A percentile compares a stretch with the other conserved stretches of the same genome.
Evolutionary conservation across 108 stramenopile species (phyloP).

Genomic region (Cyclotella cryptica): DNA sequence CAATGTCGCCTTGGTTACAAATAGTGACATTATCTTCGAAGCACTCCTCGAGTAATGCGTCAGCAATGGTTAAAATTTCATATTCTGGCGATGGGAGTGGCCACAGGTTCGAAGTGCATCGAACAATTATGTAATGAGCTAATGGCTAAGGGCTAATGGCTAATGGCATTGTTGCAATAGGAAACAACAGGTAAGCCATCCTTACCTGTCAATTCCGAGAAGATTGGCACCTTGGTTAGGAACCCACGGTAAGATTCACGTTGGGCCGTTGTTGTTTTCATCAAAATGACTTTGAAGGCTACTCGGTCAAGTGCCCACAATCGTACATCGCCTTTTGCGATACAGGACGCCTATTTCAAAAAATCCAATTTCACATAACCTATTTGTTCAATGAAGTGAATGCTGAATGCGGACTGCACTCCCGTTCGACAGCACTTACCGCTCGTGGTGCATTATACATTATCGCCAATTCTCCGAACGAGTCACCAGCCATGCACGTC

Average conservation of each 20-base stretch:
- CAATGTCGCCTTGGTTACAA: conserved; percentile 61
- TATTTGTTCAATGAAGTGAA: not conserved
- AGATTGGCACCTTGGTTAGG: conserved; percentile 27
- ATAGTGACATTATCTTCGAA: conserved; percentile 53
- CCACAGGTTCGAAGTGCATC: no score
- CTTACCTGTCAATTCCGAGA: conserved; percentile 21
- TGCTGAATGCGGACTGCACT: not conserved
- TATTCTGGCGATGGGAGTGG: conserved; percentile 1
- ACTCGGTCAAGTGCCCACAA: conserved; percentile 52
- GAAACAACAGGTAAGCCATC: no score
- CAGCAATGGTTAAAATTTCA: conserved; percentile 48
- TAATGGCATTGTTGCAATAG: no score
- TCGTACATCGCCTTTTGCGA: conserved; percentile 54
- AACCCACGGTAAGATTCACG: conserved; percentile 22
- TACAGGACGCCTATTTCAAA: conserved; percentile 57
- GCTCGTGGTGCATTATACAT: conserved; percentile 91
- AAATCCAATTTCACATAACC: not conserved
- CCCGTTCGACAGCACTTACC: conserved; percentile 21
- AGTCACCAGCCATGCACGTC: conserved; percentile 68
- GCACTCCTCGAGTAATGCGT: conserved; percentile 52
- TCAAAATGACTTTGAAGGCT: conserved; percentile 53
- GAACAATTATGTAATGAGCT: no score
- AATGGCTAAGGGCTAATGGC: no score
- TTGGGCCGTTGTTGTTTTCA: conserved; percentile 33
- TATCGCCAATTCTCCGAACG: conserved; percentile 92